Conservation (phyloP, 805 yeast genomes). For the Naumovozyma dairenensis region DNA sequence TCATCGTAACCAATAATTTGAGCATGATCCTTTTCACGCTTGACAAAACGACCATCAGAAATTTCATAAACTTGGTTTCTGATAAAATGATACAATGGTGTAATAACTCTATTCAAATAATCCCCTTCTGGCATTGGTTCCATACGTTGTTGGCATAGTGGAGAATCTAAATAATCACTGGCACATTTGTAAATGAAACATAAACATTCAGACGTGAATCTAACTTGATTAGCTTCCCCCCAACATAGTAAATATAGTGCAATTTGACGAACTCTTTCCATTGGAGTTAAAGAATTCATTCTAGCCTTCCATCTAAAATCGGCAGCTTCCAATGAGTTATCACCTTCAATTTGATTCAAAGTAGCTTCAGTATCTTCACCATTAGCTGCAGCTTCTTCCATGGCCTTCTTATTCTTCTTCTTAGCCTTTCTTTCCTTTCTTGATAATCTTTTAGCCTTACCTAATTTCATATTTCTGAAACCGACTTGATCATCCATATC, state of each 20-base stretch:
- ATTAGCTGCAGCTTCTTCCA: constrained; percentile 44
- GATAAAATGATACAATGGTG: constrained; percentile 76
- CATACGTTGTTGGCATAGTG: constrained; percentile 79
- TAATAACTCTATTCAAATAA: constrained; percentile 80
- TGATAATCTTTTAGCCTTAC: constrained; percentile 68
- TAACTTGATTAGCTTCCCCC: constrained; percentile 92
- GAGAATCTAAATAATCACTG: constrained; percentile 77
- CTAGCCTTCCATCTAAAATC: constrained; percentile 73
- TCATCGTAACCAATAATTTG: constrained; percentile 89
- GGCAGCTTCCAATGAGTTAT: constrained; percentile 77
- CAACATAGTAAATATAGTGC: constrained; percentile 67
- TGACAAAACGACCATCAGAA: constrained; percentile 70
- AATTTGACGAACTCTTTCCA: constrained; percentile 71
- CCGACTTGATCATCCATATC: constrained; percentile 81
- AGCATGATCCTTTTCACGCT: constrained; percentile 80
- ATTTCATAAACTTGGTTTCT: constrained; percentile 78
- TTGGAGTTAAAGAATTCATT: constrained; percentile 63
- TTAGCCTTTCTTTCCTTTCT: constrained; percentile 75
- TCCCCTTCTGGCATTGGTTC: constrained; percentile 84
- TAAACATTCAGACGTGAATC: constrained; percentile 83
- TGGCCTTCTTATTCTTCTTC: constrained; percentile 64
- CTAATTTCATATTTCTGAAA: constrained; percentile 69
- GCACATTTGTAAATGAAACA: constrained; percentile 96
- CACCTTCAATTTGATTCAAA: constrained; percentile 64
- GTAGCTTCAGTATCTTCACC: constrained; percentile 52